These are phyloP conservation scores for Rhinocladiella similis DNA, from an alignment of 2,329 filamentous ascomycete genomes.

Conservation along the genomic window DNA sequence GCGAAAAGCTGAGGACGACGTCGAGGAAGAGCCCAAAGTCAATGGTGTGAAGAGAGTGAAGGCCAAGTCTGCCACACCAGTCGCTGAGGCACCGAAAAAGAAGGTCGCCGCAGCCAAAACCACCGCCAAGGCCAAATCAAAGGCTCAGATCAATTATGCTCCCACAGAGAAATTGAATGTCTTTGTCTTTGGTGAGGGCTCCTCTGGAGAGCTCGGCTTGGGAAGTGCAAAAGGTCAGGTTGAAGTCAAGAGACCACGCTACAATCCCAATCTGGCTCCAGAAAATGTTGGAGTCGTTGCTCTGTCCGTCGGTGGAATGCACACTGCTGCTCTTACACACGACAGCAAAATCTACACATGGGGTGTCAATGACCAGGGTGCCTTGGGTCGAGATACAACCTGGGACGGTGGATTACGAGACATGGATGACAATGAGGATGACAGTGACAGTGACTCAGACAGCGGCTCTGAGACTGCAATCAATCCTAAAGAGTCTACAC, in stretches of 20 bases:
- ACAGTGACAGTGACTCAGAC: constrained; percentile 46
- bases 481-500: constrained; percentile 72
- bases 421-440: constrained; percentile 33
- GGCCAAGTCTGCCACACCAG: not conserved
- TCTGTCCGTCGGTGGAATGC: constrained; percentile 71
- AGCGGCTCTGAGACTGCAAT: constrained; percentile 55
- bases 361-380: constrained; percentile 82
- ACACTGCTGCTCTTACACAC: constrained; percentile 70
- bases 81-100: not conserved
- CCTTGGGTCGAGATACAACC: constrained; percentile 71
- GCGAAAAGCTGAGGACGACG: constrained; percentile 27
- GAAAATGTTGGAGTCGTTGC: constrained; percentile 53
- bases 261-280: constrained; percentile 62
- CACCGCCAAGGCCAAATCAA: constrained; percentile 18
- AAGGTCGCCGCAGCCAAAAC: constrained; percentile 17
- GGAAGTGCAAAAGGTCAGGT: constrained; percentile 62
- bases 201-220: constrained; percentile 74
- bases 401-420: constrained; percentile 44
- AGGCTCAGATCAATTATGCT: constrained; percentile 60
- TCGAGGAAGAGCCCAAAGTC: constrained; percentile 17
- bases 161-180: constrained; percentile 64
- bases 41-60: constrained; percentile 21
- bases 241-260: constrained; percentile 70
- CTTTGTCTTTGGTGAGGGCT: constrained; percentile 77
- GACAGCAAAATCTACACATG: constrained; percentile 83